Conservation (phyloP, 179 eudicot species). For the Vitellaria paradoxa region DNA sequence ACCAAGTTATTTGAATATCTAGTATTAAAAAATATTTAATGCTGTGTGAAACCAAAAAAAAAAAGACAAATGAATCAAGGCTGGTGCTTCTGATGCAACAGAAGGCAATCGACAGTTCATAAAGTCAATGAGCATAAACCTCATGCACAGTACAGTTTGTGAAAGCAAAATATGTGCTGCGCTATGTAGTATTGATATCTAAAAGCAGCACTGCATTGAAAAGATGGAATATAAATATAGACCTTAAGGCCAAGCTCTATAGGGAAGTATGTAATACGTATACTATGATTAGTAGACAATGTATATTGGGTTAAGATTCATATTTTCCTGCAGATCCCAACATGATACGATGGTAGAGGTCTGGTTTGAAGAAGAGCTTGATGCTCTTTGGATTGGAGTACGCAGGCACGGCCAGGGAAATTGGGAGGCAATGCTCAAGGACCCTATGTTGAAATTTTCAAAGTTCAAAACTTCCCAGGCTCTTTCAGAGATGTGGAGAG, state of each 20-base stretch:
- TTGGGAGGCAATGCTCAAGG: constrained; percentile 7
- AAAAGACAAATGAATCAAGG: neutral
- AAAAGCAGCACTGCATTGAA: neutral
- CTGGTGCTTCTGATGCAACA: neutral
- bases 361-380: constrained; percentile 10
- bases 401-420: constrained; percentile 8
- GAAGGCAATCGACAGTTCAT: neutral
- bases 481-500: constrained; percentile 1
- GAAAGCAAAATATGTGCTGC: neutral
- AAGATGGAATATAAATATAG: neutral
- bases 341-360: neutral
- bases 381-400: constrained; percentile 13
- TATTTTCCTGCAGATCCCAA: neutral
- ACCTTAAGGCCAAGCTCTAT: neutral
- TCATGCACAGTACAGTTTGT: neutral
- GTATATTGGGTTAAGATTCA: neutral
- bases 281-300: neutral
- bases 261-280: neutral
- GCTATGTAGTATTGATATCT: neutral
- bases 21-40: neutral
- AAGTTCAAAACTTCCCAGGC: constrained; percentile 3
- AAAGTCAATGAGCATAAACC: neutral
- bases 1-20: neutral
- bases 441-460: neutral
- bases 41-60: neutral